phyloP scores from a whole-genome alignment of 2,329 filamentous ascomycete genomes.

The Boeremia lycopersici region DNA sequence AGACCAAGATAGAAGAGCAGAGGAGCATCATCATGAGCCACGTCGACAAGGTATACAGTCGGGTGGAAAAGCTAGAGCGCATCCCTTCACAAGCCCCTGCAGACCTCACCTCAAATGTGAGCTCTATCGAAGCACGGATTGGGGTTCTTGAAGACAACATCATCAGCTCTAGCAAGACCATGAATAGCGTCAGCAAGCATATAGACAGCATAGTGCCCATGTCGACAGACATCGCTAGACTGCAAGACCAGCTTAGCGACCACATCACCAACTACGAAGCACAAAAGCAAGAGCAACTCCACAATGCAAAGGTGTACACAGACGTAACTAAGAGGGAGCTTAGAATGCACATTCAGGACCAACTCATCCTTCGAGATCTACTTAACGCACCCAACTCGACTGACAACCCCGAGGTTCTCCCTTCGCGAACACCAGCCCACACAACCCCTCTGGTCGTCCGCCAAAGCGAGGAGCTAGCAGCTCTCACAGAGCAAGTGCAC shows the following conservation, averaged over 20 bases:
- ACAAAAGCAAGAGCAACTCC: background rate
- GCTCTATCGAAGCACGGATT: background rate
- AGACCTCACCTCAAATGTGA: background rate
- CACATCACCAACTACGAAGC: background rate
- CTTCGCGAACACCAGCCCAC: no score
- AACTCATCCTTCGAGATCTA: background rate
- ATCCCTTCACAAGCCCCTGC: background rate
- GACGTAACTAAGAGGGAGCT: background rate
- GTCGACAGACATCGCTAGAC: background rate
- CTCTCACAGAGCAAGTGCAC: no score
- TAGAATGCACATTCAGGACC: background rate
- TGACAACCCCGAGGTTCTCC: background rate
- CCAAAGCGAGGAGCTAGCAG: no score
- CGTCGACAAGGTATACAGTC: background rate
- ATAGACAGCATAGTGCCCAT: background rate
- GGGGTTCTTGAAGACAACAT: no score
- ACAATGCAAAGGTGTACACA: background rate
- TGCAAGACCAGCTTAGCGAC: background rate
- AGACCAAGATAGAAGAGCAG: background rate
- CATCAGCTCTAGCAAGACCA: background rate
- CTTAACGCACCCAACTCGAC: background rate
- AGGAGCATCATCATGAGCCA: background rate
- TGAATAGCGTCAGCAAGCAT: background rate
- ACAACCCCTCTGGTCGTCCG: no score
- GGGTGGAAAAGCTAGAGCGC: background rate